These are phyloP conservation scores for Cyclostephanos tholiformis DNA, from an alignment of 108 stramenopile species.

Conservation along the genomic window DNA sequence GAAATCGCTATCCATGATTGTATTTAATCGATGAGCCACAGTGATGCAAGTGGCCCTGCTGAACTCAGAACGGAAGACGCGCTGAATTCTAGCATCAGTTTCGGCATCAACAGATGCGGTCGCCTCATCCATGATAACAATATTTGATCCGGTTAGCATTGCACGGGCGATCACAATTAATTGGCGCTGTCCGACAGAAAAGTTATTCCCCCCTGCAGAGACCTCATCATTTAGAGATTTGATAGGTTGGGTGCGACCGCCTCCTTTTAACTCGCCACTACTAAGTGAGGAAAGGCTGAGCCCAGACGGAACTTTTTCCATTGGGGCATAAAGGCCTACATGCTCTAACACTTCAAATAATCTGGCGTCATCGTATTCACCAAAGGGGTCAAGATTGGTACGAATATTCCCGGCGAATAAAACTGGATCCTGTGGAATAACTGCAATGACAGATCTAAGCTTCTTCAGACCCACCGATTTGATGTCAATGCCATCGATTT, in stretches of 20 bases:
- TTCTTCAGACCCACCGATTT: slow-evolving; percentile 69
- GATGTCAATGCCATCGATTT: slow-evolving; percentile 91
- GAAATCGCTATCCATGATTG: slow-evolving; percentile 92
- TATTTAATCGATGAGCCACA: slow-evolving; percentile 95
- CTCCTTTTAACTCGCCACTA: slow-evolving; percentile 14
- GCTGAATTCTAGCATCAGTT: slow-evolving; percentile 91
- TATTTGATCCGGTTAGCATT: slow-evolving; percentile 65
- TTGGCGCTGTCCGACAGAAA: slow-evolving; percentile 95
- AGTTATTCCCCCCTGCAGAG: slow-evolving; percentile 89
- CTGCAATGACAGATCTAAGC: slow-evolving; percentile 80
- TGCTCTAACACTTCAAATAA: slow-evolving; percentile 70
- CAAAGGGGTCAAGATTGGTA: slow-evolving; percentile 94
- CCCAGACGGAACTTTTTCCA: slow-evolving; percentile 36
- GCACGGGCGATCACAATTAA: slow-evolving; percentile 95
- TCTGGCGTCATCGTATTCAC: slow-evolving; percentile 52
- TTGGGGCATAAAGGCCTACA: slow-evolving; percentile 58
- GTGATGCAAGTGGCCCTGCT: slow-evolving; percentile 76
- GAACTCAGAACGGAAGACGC: slow-evolving; percentile 75
- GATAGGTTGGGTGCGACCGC: slow-evolving; percentile 51
- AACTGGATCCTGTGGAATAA: slow-evolving; percentile 97
- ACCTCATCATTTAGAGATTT: slow-evolving; percentile 74
- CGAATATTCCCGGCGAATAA: slow-evolving; percentile 91
- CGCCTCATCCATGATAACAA: slow-evolving; percentile 94
- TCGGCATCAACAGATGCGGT: slow-evolving; percentile 86
- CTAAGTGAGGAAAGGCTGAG: slow-evolving; percentile 35